Evolutionary conservation across 495 filamentous ascomycete genomes (phyloP).

Genomic region (Aspergillus bertholletiae): DNA sequence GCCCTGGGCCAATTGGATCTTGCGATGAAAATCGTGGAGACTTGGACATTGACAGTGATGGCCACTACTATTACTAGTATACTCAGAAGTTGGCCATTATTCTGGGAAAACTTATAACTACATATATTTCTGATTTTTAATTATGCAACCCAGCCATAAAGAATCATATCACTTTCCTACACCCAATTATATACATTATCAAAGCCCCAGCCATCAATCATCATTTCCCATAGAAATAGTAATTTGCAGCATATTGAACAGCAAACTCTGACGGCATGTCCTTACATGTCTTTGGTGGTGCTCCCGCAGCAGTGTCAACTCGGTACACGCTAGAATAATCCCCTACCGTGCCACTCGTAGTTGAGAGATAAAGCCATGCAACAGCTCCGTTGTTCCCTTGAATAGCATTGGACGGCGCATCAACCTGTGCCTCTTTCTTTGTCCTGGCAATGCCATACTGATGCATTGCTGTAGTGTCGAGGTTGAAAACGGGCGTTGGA

Average conservation of each 20-base stretch:
- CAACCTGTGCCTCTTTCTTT: constrained; percentile 50
- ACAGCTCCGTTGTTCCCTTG: constrained; percentile 64
- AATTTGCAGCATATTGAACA: constrained; percentile 81
- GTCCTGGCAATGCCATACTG: constrained; percentile 60
- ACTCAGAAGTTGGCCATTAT: background rate
- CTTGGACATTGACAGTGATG: too few relatives aligned
- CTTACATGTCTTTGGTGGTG: constrained; percentile 69
- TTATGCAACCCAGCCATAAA: background rate
- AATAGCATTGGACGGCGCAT: constrained; percentile 57
- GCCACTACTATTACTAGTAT: too few relatives aligned
- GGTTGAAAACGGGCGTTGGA: constrained; percentile 71
- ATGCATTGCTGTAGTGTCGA: constrained; percentile 51
- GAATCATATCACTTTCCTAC: background rate
- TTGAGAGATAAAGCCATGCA: constrained; percentile 44
- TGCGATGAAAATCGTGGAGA: background rate
- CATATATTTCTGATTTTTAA: background rate
- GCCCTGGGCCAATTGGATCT: constrained; percentile 21
- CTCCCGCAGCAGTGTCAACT: constrained; percentile 81
- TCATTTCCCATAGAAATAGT: constrained; percentile 51
- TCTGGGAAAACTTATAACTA: background rate
- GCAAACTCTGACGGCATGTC: constrained; percentile 59
- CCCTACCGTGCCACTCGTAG: constrained; percentile 52
- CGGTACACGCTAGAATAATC: constrained; percentile 74
- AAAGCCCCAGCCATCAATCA: too few relatives aligned
- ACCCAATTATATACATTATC: background rate